Evolutionary conservation across 2,329 filamentous ascomycete genomes (phyloP).

Genomic region (Chaetomium sp.): DNA sequence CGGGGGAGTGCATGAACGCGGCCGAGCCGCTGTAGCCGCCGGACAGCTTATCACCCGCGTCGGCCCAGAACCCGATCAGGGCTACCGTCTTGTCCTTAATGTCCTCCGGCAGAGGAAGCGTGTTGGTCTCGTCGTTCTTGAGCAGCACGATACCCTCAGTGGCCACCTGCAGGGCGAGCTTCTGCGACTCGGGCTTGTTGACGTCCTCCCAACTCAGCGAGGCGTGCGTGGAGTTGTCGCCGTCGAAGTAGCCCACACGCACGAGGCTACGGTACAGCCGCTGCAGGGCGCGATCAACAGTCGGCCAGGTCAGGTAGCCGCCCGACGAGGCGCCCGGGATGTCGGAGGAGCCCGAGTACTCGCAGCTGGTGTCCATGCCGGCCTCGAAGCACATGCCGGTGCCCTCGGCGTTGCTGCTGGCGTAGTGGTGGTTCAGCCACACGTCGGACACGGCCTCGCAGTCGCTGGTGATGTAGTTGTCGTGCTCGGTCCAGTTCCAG

Average conservation of each 20-base stretch:
- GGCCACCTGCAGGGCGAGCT: conserved; percentile 49
- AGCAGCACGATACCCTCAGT: conserved; percentile 41
- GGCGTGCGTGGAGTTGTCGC: conserved; percentile 35
- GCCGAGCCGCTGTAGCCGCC: conserved; percentile 52
- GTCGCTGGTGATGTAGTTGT: conserved; percentile 59
- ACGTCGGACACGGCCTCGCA: conserved; percentile 46
- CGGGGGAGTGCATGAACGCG: conserved; percentile 47
- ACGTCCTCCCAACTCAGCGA: conserved; percentile 49
- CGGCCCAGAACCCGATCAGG: conserved; percentile 51
- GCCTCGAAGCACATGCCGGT: conserved; percentile 20
- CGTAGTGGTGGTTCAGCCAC: conserved; percentile 20
- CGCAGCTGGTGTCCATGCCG: conserved; percentile 20
- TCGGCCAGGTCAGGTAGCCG: conserved; percentile 12
- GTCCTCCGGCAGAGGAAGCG: conserved; percentile 44
- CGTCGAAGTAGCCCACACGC: conserved; percentile 52
- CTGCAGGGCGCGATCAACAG: conserved; percentile 37
- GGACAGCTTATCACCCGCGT: conserved; percentile 49
- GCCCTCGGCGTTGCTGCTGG: conserved; percentile 16
- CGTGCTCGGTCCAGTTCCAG: conserved; percentile 56
- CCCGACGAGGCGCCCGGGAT: conserved; percentile 16
- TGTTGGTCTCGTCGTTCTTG: conserved; percentile 44
- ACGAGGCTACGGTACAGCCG: conserved; percentile 50
- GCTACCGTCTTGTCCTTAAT: conserved; percentile 37
- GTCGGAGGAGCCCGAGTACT: conserved; percentile 15
- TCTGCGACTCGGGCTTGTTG: conserved; percentile 44